Base-by-base conservation (phyloP, 306 rosid genomes). In the Clitoria ternatea region DNA sequence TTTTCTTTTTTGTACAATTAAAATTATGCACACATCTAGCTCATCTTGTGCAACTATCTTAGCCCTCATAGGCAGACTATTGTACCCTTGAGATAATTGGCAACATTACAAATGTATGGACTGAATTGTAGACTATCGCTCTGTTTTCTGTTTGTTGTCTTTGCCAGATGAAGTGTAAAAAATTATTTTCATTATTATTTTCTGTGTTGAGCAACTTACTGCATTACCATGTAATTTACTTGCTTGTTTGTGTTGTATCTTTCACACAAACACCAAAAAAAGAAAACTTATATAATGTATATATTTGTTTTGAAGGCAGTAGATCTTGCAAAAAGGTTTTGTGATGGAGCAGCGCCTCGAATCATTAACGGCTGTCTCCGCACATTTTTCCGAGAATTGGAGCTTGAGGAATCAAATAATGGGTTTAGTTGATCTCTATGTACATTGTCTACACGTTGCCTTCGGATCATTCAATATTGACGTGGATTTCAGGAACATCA, bases 281-380 rank as follows among this genome's bases (percentile, higher is more conserved):
- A 12, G 26, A 3, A 12, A 26, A 27, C 27, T 26, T 11, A 65
- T 7, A 20, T 22, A 36, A 15, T 23, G 17, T 40, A 15, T 33
- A 9, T 59, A 10, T 4, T 35, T 79, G 44, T 77, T 81, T 74
- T 78, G 84, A 73, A 90, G 98, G 98, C 96, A 2, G 90, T 90
- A 61, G 98, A 93, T 90, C 92, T 93, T 3, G 91, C 97, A 22
- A 93, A 93, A 72, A 93, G 98, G 55, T 93, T 88, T 76, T 93
- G 97, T 63, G 98, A 93, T 33, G 98, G 98, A 78, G 89, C 92
- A 15, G 90, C 98, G 35, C 97, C 98, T 5, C 97, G 97, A 4
- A 78, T 87, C 63, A 84, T 93, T 40, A 93, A 93, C n/a, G 98
- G 98, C 6, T 93, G 96, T 74, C 96, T 93, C 22, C 83, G 94